Percentiles rank a stretch among this genome's conserved stretches.
phyloP scores from a whole-genome alignment of 345 rosid genomes.

The Kernera saxatilis region DNA sequence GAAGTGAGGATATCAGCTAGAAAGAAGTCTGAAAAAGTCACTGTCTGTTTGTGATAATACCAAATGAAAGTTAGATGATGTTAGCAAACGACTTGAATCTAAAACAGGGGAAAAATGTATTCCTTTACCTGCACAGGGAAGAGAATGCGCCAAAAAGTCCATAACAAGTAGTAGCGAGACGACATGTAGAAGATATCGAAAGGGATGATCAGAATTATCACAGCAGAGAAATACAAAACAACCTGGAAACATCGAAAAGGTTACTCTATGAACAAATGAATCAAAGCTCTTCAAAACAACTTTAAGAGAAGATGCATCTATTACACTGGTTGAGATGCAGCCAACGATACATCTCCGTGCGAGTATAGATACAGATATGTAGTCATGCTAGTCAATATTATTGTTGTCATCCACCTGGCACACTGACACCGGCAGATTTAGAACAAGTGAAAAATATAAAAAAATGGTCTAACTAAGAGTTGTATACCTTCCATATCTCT shows the following conservation, averaged over 20 bases:
- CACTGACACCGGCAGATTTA: slow-evolving; percentile 37
- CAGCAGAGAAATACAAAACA: slow-evolving; percentile 62
- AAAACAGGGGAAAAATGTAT: background rate
- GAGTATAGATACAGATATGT: slow-evolving; percentile 94
- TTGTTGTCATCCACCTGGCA: slow-evolving; percentile 94
- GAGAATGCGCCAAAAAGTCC: slow-evolving; percentile 84
- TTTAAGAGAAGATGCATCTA: slow-evolving; percentile 75
- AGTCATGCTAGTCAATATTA: slow-evolving; percentile 91
- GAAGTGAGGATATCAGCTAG: slow-evolving; percentile 92
- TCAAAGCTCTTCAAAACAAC: background rate
- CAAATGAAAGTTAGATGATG: slow-evolving; percentile 2
- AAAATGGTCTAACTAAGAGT: background rate
- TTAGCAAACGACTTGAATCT: background rate
- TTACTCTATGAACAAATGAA: slow-evolving; percentile 2
- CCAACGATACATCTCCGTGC: slow-evolving; percentile 88
- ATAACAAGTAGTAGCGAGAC: slow-evolving; percentile 75
- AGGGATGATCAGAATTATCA: slow-evolving; percentile 69
- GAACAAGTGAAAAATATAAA: background rate
- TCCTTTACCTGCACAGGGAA: slow-evolving; percentile 68
- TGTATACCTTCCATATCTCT: slow-evolving; percentile 91
- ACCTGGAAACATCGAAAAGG: slow-evolving; percentile 47
- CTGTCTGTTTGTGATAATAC: slow-evolving; percentile 45
- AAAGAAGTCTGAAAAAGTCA: slow-evolving; percentile 86
- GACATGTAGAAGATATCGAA: slow-evolving; percentile 77
- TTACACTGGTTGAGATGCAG: slow-evolving; percentile 99